These are phyloP conservation scores for Porpolomopsis calyptriformis DNA, from an alignment of 768 basidiomycete genomes.

Conservation along the genomic window DNA sequence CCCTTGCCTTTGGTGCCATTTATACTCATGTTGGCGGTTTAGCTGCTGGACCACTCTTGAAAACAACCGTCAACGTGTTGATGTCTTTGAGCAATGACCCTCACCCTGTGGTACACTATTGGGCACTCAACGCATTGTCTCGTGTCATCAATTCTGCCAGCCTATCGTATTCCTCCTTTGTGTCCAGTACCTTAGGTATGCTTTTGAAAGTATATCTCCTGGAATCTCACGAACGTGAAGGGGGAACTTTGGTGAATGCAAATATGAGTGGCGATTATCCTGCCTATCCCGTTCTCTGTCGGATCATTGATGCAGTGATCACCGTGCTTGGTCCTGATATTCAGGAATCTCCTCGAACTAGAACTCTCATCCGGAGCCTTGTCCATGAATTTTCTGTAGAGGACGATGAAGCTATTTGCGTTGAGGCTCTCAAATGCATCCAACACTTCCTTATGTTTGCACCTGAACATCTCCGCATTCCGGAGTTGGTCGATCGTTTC, in stretches of 20 bases:
- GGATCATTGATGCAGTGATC: constrained; percentile 87
- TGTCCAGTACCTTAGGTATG: constrained; percentile 81
- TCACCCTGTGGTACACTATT: constrained; percentile 93
- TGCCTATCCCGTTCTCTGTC: constrained; percentile 83
- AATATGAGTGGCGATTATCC: constrained; percentile 88
- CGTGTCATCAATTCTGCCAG: constrained; percentile 87
- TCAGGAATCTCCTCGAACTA: constrained; percentile 71
- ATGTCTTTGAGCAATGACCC: constrained; percentile 95
- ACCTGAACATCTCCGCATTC: constrained; percentile 71
- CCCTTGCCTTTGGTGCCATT: constrained; percentile 83
- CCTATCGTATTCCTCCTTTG: constrained; percentile 82
- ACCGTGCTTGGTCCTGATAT: constrained; percentile 93
- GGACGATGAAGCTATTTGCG: constrained; percentile 76
- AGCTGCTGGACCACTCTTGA: constrained; percentile 88
- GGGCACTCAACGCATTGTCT: constrained; percentile 77
- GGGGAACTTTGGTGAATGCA: constrained; percentile 69
- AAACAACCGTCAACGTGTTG: constrained; percentile 89
- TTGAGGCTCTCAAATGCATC: constrained; percentile 92
- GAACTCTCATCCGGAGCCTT: constrained; percentile 74
- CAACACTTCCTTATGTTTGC: constrained; percentile 98
- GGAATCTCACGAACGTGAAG: constrained; percentile 88
- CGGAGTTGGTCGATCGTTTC: constrained; percentile 70
- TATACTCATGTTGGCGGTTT: constrained; percentile 88
- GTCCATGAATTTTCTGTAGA: constrained; percentile 80
- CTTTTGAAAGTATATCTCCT: constrained; percentile 81